Conservation (phyloP, 495 filamentous ascomycete species). For the Penicillium salamii region DNA sequence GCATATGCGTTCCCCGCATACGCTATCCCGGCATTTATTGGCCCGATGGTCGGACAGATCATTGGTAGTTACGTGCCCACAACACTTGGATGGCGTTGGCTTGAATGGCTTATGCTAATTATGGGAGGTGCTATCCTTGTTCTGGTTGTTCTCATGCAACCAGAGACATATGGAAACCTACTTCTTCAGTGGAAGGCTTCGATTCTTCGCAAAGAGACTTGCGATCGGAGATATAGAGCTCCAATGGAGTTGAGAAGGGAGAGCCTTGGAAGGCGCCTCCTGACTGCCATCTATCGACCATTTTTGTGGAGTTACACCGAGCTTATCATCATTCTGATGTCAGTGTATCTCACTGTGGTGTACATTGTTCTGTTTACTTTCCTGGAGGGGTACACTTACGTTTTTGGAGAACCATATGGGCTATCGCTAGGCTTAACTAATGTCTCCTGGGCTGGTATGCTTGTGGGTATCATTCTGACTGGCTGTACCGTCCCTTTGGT, state of each 20-base stretch:
- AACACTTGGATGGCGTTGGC: conserved; percentile 43
- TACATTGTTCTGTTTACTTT: conserved; percentile 64
- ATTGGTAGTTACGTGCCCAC: conserved; percentile 27
- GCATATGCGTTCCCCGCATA: conserved; percentile 42
- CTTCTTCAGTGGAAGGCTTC: conserved; percentile 46
- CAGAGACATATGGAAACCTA: conserved; percentile 46
- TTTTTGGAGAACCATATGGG: conserved; percentile 55
- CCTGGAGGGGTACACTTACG: conserved; percentile 56
- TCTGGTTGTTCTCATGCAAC: conserved; percentile 38
- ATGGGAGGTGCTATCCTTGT: conserved; percentile 36
- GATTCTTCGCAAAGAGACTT: conserved; percentile 35
- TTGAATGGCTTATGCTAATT: conserved; percentile 46
- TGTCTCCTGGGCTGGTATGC: conserved; percentile 54
- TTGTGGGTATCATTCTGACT: conserved; percentile 48
- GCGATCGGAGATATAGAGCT: conserved; percentile 33
- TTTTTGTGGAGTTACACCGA: conserved; percentile 34
- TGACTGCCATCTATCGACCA: conserved; percentile 32
- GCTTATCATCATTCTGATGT: conserved; percentile 45
- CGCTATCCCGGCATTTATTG: conserved; percentile 36
- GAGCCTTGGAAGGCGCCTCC: conserved; percentile 23
- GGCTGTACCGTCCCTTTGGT: conserved; percentile 45
- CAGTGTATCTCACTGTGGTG: conserved; percentile 54
- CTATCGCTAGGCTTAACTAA: conserved; percentile 48
- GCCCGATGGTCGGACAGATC: conserved; percentile 39
- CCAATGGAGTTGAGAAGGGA: conserved; percentile 34